Evolutionary conservation across 768 basidiomycete genomes (phyloP), one percentile per base, ranked within the genome.

Genomic region (Gymnopilus junonius): DNA sequence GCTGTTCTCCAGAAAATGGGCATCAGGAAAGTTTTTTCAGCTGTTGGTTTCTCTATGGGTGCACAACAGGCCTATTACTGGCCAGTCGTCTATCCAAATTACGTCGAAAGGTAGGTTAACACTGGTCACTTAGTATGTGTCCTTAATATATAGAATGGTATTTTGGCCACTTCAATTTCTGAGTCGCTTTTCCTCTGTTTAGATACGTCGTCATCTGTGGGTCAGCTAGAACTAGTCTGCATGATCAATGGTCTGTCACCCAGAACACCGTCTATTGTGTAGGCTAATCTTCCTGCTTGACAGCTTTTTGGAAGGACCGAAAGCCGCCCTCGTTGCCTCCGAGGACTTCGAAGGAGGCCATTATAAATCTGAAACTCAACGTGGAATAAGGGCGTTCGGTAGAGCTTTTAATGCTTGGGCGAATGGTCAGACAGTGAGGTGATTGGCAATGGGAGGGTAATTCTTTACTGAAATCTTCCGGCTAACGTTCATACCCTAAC

Each of bases 271-370:
- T 21, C 8, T n/a, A 21, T 4, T 21, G 25, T 17, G 15, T 15
- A 5, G 7, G 4, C 32, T 29, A 12, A 6, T 20, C 2, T 12
- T 51, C 3, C 17, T 21, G 8, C 15, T 46, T n/a, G 8, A 39
- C 43, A 87, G 86, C 68, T 86, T 87, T 74, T 71, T 87, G n/a
- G 87, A 88, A 72, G 85, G 86, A 0, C 83, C 84, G 5, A 87
- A 84, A 67, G 78, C 84, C 11, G 84, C 87, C 3, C 73, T 88
- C 37, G 59, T 79, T 0, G 80, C 82, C 21, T 86, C 87, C 12
- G 81, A 81, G 67, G 85, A 87, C 65, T 88, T 85, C 67, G 73
- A 84, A 1, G 68, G 78, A 42, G 85, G 85, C 0, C 84, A 85
- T 66, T 88, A 87, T 67, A 83, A 70, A 46, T 66, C 72, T 8